Evolutionary conservation across 2,329 filamentous ascomycete species (phyloP).

Genomic region (Falciphora oryzae): DNA sequence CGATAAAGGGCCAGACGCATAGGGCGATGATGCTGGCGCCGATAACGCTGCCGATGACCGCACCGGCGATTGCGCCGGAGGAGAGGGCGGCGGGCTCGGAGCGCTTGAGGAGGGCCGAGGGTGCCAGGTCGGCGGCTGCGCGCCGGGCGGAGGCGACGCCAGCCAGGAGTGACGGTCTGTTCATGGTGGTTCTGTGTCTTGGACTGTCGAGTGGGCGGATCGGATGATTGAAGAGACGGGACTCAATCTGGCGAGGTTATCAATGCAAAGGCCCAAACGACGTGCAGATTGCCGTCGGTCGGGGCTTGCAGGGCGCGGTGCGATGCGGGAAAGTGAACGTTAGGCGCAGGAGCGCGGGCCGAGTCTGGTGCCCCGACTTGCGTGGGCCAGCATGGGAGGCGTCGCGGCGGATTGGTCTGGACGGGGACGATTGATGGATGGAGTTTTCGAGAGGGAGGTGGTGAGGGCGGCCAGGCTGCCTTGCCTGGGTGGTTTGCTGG

Average conservation of each 20-base stretch:
- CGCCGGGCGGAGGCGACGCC: background rate
- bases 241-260: background rate
- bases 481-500: background rate
- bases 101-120: conserved; percentile 1
- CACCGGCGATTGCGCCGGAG: conserved; percentile 27
- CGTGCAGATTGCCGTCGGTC: background rate
- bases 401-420: background rate
- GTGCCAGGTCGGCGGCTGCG: background rate
- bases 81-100: conserved; percentile 17
- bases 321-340: background rate
- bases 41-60: conserved; percentile 26
- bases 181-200: background rate
- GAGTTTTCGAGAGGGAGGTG: background rate
- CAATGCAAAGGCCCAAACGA: background rate
- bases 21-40: conserved; percentile 25
- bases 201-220: background rate
- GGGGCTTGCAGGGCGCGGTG: background rate
- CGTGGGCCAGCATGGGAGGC: conserved; percentile 8
- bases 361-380: conserved; percentile 7
- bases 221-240: background rate
- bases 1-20: conserved; percentile 26
- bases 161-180: background rate
- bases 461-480: background rate
- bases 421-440: background rate
- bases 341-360: conserved; percentile 4